These are phyloP conservation scores for Adiantum capillusveneris DNA, from an alignment of 75 land plant genomes.

Conservation along the genomic window DNA sequence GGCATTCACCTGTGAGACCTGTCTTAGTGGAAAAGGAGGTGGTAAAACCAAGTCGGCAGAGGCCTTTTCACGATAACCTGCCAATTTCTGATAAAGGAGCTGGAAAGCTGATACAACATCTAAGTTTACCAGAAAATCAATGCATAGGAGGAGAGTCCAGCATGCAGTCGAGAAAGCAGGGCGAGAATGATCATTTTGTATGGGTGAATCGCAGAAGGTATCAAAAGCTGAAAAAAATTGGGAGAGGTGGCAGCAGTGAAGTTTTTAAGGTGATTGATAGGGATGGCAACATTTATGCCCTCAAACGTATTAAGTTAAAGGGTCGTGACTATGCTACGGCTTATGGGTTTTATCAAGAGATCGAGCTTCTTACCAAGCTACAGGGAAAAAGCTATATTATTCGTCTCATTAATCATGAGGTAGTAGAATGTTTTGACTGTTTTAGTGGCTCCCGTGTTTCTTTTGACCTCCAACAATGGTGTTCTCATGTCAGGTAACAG, in stretches of 20 bases:
- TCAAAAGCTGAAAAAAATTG: constrained; percentile 94
- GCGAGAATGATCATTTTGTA: constrained; percentile 30
- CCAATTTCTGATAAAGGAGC: not conserved
- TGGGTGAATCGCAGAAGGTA: constrained; percentile 82
- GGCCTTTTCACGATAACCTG: not conserved
- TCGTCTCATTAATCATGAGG: constrained; percentile 94
- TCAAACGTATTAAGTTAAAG: constrained; percentile 80
- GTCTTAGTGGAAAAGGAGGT: not conserved
- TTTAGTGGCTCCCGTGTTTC: not conserved
- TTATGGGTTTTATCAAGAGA: constrained; percentile 91
- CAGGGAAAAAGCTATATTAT: constrained; percentile 75
- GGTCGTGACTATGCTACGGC: constrained; percentile 94
- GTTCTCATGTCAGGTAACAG: constrained; percentile 65
- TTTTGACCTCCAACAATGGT: constrained; percentile 4
- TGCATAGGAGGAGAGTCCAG: not conserved
- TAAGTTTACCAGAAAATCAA: not conserved
- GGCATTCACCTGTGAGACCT: not conserved
- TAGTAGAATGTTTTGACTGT: constrained; percentile 11
- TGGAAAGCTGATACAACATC: not conserved
- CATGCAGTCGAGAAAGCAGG: constrained; percentile 1
- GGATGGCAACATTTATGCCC: constrained; percentile 83
- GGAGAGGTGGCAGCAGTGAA: constrained; percentile 99
- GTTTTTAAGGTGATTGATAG: constrained; percentile 88
- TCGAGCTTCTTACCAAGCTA: constrained; percentile 65
- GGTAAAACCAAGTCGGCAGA: not conserved